Conservation (phyloP, 116 monocot species). For the Posidonia oceanica region DNA sequence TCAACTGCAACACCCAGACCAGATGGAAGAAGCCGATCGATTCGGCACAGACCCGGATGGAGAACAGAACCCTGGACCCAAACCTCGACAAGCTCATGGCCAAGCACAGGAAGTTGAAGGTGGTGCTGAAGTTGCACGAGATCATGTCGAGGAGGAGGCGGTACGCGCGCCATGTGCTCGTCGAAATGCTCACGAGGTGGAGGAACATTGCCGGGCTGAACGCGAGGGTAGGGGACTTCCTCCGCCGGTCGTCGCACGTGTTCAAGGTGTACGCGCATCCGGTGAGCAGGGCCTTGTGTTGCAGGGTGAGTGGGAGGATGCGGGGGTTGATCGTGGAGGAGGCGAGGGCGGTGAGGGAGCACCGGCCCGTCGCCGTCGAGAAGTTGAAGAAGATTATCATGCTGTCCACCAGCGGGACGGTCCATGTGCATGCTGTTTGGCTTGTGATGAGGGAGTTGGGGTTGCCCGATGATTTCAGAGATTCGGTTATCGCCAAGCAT, state of each 20-base stretch:
- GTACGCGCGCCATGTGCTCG: conserved; percentile 23
- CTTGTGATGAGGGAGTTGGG: conserved; percentile 70
- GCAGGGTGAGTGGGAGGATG: conserved; percentile 25
- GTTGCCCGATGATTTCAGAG: conserved; percentile 54
- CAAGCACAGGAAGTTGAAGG: conserved; percentile 31
- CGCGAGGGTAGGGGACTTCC: conserved; percentile 30
- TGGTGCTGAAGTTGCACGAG: conserved; percentile 24
- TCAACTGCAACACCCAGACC: conserved; percentile 10
- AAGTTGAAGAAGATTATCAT: conserved; percentile 64
- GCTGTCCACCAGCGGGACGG: conserved; percentile 39
- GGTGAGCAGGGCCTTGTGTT: conserved; percentile 24
- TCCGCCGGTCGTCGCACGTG: conserved; percentile 36
- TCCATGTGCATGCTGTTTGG: conserved; percentile 64
- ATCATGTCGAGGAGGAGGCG: conserved; percentile 34
- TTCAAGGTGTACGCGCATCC: conserved; percentile 51
- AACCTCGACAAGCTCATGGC: conserved; percentile 41
- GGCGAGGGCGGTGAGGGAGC: conserved; percentile 12
- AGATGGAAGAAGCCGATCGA: conserved; percentile 55
- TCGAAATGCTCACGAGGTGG: conserved; percentile 54
- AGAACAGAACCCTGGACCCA: conserved; percentile 48
- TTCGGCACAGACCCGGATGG: conserved; percentile 53
- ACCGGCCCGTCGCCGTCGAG: conserved; percentile 12
- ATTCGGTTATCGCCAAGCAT: conserved; percentile 29
- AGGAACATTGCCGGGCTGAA: conserved; percentile 36
- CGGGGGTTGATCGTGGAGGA: conserved; percentile 40